A percentile compares a stretch with the other conserved stretches of the same genome.
These are phyloP conservation scores for Acacia acuminata DNA, from an alignment of 306 rosid genomes.

Conservation along the genomic window DNA sequence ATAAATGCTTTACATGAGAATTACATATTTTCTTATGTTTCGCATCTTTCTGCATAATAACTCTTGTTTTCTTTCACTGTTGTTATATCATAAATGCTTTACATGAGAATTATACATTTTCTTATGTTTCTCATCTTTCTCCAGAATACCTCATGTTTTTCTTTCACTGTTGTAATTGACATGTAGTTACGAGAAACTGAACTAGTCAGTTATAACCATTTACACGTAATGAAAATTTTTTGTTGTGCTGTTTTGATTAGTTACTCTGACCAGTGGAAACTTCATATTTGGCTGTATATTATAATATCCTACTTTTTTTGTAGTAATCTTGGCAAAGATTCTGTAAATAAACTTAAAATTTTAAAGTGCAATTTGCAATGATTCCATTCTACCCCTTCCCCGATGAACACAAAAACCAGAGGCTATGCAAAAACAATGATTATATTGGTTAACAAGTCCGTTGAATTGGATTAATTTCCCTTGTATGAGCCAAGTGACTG, in stretches of 20 bases:
- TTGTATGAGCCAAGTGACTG: neutral
- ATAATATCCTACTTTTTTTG: neutral
- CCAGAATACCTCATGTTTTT: neutral
- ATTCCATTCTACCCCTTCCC: neutral
- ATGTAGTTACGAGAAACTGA: neutral
- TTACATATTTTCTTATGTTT: conserved; percentile 2
- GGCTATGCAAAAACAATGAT: neutral
- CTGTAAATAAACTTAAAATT: neutral
- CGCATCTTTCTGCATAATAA: neutral
- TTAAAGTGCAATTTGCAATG: conserved; percentile 1
- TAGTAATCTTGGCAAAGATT: neutral
- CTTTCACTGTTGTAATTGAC: neutral
- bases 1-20: neutral
- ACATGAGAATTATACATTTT: neutral
- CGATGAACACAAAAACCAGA: neutral
- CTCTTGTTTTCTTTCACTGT: neutral
- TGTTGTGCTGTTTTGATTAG: neutral
- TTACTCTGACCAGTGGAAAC: neutral
- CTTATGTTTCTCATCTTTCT: neutral
- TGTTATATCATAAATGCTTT: conserved; percentile 8
- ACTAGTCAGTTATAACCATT: conserved; percentile 16
- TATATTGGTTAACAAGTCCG: neutral
- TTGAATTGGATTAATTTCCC: neutral
- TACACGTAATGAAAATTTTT: neutral
- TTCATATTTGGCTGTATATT: neutral